phyloP scores from a whole-genome alignment of 345 rosid species.

The Capsella bursapastoris region DNA sequence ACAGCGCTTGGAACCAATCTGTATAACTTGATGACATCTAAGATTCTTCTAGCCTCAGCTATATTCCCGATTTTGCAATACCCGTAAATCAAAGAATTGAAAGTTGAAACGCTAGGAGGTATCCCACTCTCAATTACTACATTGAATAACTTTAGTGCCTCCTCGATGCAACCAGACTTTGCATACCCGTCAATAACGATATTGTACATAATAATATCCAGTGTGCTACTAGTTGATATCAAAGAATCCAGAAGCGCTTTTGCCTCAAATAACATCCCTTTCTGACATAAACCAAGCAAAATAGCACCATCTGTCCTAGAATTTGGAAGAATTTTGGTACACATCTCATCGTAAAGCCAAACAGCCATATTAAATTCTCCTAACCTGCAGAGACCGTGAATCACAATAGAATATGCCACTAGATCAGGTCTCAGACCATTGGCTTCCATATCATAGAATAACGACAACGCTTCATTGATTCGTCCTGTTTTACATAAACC shows the following conservation, averaged over 20 bases:
- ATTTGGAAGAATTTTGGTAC: constrained; percentile 52
- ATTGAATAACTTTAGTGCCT: constrained; percentile 57
- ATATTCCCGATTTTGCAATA: constrained; percentile 54
- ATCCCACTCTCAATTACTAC: constrained; percentile 51
- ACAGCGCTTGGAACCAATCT: constrained; percentile 60
- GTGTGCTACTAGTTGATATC: constrained; percentile 42
- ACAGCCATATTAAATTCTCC: constrained; percentile 64
- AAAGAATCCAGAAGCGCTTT: constrained; percentile 61
- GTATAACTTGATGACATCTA: constrained; percentile 52
- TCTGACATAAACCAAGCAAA: constrained; percentile 61
- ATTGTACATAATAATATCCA: constrained; percentile 62
- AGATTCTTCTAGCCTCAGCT: constrained; percentile 53
- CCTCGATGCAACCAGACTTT: constrained; percentile 55
- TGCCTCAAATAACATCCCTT: constrained; percentile 60
- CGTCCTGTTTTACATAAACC: constrained; percentile 69
- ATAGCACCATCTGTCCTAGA: constrained; percentile 54
- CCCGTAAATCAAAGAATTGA: constrained; percentile 70
- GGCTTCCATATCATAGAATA: constrained; percentile 59
- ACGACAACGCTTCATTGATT: constrained; percentile 55
- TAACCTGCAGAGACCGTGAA: constrained; percentile 75
- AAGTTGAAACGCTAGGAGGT: constrained; percentile 63
- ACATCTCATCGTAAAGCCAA: constrained; percentile 58
- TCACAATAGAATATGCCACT: constrained; percentile 68
- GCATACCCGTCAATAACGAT: constrained; percentile 72
- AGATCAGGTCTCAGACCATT: constrained; percentile 58